Base-by-base conservation (phyloP, 352 stramenopile genomes). In the Halophytophthora polymorphica region DNA sequence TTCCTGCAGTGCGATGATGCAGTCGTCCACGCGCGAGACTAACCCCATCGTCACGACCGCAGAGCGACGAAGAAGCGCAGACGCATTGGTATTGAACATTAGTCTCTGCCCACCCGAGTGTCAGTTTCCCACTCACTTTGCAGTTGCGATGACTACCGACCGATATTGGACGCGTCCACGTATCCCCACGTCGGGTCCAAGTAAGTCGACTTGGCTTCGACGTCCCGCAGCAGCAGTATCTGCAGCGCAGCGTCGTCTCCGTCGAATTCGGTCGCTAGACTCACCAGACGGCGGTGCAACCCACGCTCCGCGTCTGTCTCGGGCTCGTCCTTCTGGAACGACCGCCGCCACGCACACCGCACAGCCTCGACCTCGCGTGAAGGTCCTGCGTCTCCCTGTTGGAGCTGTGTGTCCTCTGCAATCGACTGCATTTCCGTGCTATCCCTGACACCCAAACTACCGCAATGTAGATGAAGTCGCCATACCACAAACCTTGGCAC, bases 11-110 rank as follows among this genome's bases (percentile, higher is more conserved):
- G 65, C 64, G 29, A 90, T 81, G 15, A 71, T 73, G 50, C 71
- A 69, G 15, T 86, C 72, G 36, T 90, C 78, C 12, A 85, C 76
- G 2, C 56, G 58, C 2, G 78, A 66, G 0, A 87, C 78, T 87
- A 45, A n/a, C n/a, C n/a, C n/a, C 5, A 21, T 17, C 19, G 15
- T 21, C 15, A 53, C 19, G 6, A 54, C 14, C 18, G 48, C 23
- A 2, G 13, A 17, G 40, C 49, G 13, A 18, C 10, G 18, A 28
- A 19, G 23, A 23, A 37, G 22, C 14, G 5, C 29, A 31, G 17
- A 38, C 22, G 25, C 28, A 34, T 15, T 12, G 8, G 34, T n/a
- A 47, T 48, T 21, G 23, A 28, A 2, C 40, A 34, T 6, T 34
- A 34, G 29, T 34, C 29, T 34, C 6, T 34, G 12, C 6, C 6